Percentiles rank a stretch among this genome's conserved stretches.
These are phyloP conservation scores for Cladobotryum protrusum DNA, from an alignment of 2,329 filamentous ascomycete genomes.

Conservation along the genomic window DNA sequence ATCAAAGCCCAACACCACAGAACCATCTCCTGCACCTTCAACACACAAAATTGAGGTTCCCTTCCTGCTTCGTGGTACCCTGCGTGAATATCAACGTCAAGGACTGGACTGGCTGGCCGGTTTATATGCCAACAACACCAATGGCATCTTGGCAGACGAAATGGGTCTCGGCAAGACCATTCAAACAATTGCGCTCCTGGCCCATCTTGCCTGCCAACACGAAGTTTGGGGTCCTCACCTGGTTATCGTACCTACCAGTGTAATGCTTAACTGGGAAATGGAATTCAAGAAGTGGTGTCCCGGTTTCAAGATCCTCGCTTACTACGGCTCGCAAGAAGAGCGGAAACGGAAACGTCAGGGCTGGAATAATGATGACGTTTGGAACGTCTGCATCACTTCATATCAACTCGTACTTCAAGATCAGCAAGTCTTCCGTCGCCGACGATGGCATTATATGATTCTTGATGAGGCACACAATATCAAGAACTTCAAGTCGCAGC, in stretches of 20 bases:
- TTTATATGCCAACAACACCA: slow-evolving; percentile 85
- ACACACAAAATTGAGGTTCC: slow-evolving; percentile 65
- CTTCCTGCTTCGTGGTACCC: slow-evolving; percentile 74
- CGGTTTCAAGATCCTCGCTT: slow-evolving; percentile 95
- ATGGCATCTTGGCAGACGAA: slow-evolving; percentile 94
- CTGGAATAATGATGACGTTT: slow-evolving; percentile 88
- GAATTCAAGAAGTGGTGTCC: slow-evolving; percentile 99
- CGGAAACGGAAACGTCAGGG: slow-evolving; percentile 84
- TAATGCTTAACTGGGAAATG: slow-evolving; percentile 99
- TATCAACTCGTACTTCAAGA: slow-evolving; percentile 96
- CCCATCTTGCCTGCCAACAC: slow-evolving; percentile 84
- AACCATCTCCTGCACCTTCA: slow-evolving; percentile 24
- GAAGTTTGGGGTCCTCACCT: slow-evolving; percentile 94
- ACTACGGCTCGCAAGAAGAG: slow-evolving; percentile 92
- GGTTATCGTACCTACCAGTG: slow-evolving; percentile 93
- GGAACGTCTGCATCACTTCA: slow-evolving; percentile 97
- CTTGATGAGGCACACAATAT: slow-evolving; percentile 98
- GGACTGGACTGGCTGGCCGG: slow-evolving; percentile 97
- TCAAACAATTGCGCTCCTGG: slow-evolving; percentile 89
- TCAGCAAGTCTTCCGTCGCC: slow-evolving; percentile 84
- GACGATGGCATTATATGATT: slow-evolving; percentile 96
- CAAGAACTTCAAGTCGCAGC: slow-evolving; percentile 97
- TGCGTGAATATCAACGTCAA: slow-evolving; percentile 94
- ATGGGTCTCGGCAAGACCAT: slow-evolving; percentile 99
- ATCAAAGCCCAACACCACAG: slow-evolving; percentile 25